phyloP scores from a whole-genome alignment of 768 basidiomycete genomes.

The Trametes coccinea region DNA sequence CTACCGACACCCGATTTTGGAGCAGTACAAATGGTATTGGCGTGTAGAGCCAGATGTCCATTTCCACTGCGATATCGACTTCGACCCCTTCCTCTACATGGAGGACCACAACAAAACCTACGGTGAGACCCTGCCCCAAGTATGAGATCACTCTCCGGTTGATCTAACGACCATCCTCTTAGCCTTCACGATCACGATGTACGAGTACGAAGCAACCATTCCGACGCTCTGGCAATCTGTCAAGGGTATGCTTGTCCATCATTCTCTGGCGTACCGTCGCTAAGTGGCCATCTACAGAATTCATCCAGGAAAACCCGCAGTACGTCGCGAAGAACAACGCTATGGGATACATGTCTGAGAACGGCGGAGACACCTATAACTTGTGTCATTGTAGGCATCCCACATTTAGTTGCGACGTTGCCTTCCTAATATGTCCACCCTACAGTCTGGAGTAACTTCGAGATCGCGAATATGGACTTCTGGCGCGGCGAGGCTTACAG shows the following conservation, averaged over 20 bases:
- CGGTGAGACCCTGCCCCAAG: conserved; percentile 42
- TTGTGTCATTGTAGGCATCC: conserved; percentile 57
- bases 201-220: conserved; percentile 65
- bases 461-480: conserved; percentile 87
- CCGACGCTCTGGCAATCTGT: conserved; percentile 62
- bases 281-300: conserved; percentile 40
- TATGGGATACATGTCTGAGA: conserved; percentile 63
- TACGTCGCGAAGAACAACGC: conserved; percentile 58
- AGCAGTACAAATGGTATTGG: conserved; percentile 78
- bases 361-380: conserved; percentile 66
- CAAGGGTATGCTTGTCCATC: conserved; percentile 21
- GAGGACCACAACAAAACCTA: conserved; percentile 68
- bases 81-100: conserved; percentile 74
- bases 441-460: conserved; percentile 70
- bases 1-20: conserved; percentile 66
- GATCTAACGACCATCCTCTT: background rate
- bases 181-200: conserved; percentile 66
- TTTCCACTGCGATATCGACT: conserved; percentile 69
- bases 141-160: too few relatives aligned
- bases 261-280: background rate
- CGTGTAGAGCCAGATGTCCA: conserved; percentile 78
- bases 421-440: too few relatives aligned
- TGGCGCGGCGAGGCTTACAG: conserved; percentile 85
- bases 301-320: conserved; percentile 53
- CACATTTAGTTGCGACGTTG: background rate